These are phyloP conservation scores for Lodderomyces beijingensis DNA, from an alignment of 1,139 yeast genomes.

Conservation along the genomic window DNA sequence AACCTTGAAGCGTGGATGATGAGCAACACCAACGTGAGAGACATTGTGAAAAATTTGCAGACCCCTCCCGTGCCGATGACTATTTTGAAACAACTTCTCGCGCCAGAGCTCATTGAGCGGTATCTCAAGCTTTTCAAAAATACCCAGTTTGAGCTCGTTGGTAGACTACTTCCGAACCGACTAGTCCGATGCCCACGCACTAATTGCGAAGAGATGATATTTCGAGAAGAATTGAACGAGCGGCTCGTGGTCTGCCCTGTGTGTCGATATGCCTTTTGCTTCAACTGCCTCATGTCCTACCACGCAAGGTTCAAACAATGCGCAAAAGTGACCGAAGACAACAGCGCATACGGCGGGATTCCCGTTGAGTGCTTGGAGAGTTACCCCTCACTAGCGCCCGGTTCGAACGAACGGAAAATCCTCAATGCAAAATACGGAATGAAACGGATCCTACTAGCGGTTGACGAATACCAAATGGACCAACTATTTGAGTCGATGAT, in stretches of 20 bases:
- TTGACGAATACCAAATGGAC: conserved; percentile 47
- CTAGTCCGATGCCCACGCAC: conserved; percentile 51
- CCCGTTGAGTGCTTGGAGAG: conserved; percentile 39
- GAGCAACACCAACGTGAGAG: conserved; percentile 16
- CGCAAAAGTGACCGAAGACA: conserved; percentile 12
- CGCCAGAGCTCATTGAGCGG: conserved; percentile 27
- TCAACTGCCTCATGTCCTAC: conserved; percentile 59
- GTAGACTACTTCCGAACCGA: conserved; percentile 44
- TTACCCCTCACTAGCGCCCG: conserved; percentile 28
- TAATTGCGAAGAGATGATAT: conserved; percentile 39
- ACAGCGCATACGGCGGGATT: conserved; percentile 28
- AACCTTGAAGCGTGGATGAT: conserved; percentile 17
- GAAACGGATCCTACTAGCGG: conserved; percentile 36
- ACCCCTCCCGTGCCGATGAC: conserved; percentile 31
- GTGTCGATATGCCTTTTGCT: conserved; percentile 59
- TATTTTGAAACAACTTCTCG: conserved; percentile 27
- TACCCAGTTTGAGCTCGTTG: conserved; percentile 39
- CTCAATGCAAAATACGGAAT: conserved; percentile 50
- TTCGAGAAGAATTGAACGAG: conserved; percentile 47
- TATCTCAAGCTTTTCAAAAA: conserved; percentile 28
- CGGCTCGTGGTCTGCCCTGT: conserved; percentile 49
- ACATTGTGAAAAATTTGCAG: conserved; percentile 30
- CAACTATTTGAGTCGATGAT: conserved; percentile 44
- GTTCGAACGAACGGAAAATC: conserved; percentile 27
- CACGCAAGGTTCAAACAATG: conserved; percentile 56